These are phyloP conservation scores for Chlorella sorokiniana DNA, from an alignment of 139 green algal species.

Conservation along the genomic window DNA sequence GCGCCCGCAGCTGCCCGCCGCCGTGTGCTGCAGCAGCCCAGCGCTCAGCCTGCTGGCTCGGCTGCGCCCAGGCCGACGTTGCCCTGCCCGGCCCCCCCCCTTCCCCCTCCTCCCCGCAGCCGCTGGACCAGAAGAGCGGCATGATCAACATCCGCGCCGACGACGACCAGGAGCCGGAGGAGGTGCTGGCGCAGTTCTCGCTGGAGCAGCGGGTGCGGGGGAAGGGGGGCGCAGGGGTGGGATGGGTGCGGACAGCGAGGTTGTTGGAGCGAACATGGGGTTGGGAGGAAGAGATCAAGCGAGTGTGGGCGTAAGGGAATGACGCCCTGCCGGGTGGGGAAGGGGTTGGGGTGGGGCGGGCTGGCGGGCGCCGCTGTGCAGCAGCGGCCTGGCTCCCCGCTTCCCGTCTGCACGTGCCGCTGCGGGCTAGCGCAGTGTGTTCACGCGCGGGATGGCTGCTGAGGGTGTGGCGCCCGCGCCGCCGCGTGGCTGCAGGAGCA, in stretches of 20 bases:
- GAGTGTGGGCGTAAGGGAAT: too few relatives aligned
- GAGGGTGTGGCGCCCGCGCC: background rate
- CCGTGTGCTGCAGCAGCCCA: too few relatives aligned
- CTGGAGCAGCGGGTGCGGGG: constrained; percentile 49
- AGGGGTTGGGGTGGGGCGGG: too few relatives aligned
- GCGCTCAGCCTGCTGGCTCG: too few relatives aligned
- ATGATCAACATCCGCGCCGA: constrained; percentile 84
- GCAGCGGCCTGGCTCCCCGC: too few relatives aligned
- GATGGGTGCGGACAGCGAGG: background rate
- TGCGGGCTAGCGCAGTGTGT: too few relatives aligned
- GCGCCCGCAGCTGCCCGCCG: background rate
- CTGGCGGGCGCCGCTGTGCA: too few relatives aligned
- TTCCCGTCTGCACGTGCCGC: too few relatives aligned
- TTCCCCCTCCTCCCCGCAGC: constrained; percentile 30
- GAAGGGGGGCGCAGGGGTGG: background rate
- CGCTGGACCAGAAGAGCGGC: constrained; percentile 53
- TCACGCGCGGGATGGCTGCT: too few relatives aligned
- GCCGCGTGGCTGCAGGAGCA: background rate
- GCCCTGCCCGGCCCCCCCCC: background rate
- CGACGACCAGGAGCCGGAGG: constrained; percentile 60
- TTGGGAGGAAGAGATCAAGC: too few relatives aligned
- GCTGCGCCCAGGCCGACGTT: background rate
- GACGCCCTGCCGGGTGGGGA: too few relatives aligned
- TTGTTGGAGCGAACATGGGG: background rate
- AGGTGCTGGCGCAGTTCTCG: constrained; percentile 66